These are phyloP conservation scores for Diaporthe amygdali DNA, from an alignment of 2,329 filamentous ascomycete genomes.

Conservation along the genomic window DNA sequence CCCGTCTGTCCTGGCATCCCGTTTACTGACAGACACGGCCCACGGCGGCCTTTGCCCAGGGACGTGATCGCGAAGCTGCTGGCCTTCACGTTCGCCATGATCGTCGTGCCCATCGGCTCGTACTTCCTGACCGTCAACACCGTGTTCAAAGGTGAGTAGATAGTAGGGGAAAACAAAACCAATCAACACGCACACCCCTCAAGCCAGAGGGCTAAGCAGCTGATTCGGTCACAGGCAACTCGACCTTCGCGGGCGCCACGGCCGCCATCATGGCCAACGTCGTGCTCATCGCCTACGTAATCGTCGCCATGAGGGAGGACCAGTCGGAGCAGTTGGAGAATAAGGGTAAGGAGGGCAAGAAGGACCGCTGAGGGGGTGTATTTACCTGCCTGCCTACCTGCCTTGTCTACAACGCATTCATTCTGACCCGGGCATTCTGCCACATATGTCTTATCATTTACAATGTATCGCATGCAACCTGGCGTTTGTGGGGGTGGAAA, in stretches of 20 bases:
- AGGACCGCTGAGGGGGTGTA: constrained; percentile 48
- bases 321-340: constrained; percentile 54
- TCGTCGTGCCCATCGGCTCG: constrained; percentile 82
- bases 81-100: constrained; percentile 90
- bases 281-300: constrained; percentile 86
- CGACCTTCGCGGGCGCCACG: constrained; percentile 82
- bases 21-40: constrained; percentile 18
- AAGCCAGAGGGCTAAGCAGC: background rate
- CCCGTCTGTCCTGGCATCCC: background rate
- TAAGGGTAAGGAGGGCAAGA: constrained; percentile 50
- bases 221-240: constrained; percentile 64
- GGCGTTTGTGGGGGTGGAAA: background rate
- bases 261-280: constrained; percentile 92
- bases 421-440: background rate
- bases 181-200: background rate
- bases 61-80: constrained; percentile 90
- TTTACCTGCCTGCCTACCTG: background rate
- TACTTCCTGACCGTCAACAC: constrained; percentile 84
- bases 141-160: constrained; percentile 74
- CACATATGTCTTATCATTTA: background rate
- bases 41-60: too few species aligned
- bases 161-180: background rate
- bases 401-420: background rate
- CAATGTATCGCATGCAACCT: background rate
- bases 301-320: constrained; percentile 92